phyloP scores from a whole-genome alignment of 805 yeast species.

The Nakazawaea holstii region DNA sequence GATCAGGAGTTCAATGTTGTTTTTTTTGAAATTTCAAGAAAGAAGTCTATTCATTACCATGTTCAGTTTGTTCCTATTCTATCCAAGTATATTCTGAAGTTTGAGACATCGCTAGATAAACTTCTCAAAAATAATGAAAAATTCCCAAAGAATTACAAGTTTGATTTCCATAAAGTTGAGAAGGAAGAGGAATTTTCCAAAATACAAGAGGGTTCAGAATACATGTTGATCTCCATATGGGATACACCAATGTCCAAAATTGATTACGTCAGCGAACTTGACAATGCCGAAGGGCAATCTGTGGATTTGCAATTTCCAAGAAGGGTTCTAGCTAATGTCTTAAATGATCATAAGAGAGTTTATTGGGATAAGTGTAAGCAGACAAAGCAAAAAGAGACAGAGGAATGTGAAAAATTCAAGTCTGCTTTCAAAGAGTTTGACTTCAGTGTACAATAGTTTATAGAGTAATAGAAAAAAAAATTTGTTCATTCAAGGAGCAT shows the following conservation, averaged over 20 bases:
- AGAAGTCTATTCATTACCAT: slow-evolving; percentile 67
- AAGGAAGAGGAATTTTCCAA: slow-evolving; percentile 16
- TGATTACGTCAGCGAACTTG: slow-evolving; percentile 19
- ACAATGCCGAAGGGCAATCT: slow-evolving; percentile 13
- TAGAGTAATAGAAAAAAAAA: neutral
- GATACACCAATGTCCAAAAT: slow-evolving; percentile 14
- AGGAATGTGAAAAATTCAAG: slow-evolving; percentile 62
- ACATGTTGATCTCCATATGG: slow-evolving; percentile 27
- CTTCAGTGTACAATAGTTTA: slow-evolving; percentile 28
- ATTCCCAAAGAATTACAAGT: slow-evolving; percentile 32
- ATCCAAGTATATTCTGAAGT: slow-evolving; percentile 29
- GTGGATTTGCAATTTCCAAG: slow-evolving; percentile 84
- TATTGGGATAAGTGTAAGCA: slow-evolving; percentile 81
- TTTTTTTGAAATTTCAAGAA: slow-evolving; percentile 65
- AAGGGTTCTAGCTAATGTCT: slow-evolving; percentile 61
- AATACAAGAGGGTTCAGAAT: slow-evolving; percentile 28
- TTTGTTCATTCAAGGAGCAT: slow-evolving; percentile 36
- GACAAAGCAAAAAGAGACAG: slow-evolving; percentile 51
- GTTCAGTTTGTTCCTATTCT: slow-evolving; percentile 74
- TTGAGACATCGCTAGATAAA: slow-evolving; percentile 40
- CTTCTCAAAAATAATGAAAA: slow-evolving; percentile 45
- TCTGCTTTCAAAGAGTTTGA: slow-evolving; percentile 48
- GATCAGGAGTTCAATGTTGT: slow-evolving; percentile 45
- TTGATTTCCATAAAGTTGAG: slow-evolving; percentile 31
- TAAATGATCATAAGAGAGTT: slow-evolving; percentile 55